A percentile compares a stretch with the other conserved stretches of the same genome.
Conservation (phyloP, 163 green algal species). For the Volvox carteri region DNA sequence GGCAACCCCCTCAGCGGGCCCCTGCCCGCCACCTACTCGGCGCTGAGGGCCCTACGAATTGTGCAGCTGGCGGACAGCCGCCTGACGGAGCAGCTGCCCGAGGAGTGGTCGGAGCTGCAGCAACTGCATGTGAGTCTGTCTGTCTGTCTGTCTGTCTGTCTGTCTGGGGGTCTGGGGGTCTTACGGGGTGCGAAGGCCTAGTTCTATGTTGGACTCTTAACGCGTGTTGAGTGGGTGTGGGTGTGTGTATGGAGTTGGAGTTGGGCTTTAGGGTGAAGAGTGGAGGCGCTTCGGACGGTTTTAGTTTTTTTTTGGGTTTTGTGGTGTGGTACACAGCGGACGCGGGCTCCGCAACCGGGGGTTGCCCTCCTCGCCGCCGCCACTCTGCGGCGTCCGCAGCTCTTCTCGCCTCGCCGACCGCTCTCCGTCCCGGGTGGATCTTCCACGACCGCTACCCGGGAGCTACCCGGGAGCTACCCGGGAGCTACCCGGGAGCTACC, state of each 20-base stretch:
- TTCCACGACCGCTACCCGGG: too few species aligned
- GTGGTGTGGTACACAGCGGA: too few species aligned
- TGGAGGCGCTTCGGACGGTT: background rate
- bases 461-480: too few species aligned
- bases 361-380: background rate
- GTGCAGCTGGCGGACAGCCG: conserved; percentile 16
- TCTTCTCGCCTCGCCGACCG: background rate
- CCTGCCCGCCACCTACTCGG: conserved; percentile 11
- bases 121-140: background rate
- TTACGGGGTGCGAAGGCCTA: background rate
- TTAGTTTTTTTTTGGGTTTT: background rate
- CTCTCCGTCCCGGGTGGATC: background rate
- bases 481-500: too few species aligned
- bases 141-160: background rate
- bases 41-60: background rate
- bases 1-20: conserved; percentile 10
- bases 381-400: background rate
- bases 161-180: too few species aligned
- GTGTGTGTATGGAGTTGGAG: background rate
- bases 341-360: too few species aligned
- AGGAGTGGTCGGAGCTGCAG: background rate
- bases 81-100: conserved; percentile 5
- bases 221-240: background rate
- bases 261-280: background rate
- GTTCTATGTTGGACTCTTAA: background rate